Percentiles rank a stretch among this genome's conserved stretches.
Conservation (phyloP, 2,329 filamentous ascomycete genomes). For the Colletotrichum orbiculare region DNA sequence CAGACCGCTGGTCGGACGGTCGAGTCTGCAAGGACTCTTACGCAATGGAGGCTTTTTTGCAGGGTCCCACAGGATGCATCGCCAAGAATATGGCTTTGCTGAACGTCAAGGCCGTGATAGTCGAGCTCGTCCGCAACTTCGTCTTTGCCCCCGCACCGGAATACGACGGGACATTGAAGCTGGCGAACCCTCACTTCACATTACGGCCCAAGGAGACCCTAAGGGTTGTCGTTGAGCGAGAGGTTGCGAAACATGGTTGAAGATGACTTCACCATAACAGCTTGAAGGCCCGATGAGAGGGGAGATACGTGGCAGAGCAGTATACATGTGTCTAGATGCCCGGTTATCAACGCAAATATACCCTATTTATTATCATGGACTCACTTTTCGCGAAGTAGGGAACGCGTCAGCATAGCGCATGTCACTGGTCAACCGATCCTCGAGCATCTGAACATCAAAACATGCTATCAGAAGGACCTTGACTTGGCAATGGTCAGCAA, state of each 20-base stretch:
- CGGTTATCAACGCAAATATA: too few relatives aligned
- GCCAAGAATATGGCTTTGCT: conserved; percentile 36
- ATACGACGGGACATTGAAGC: conserved; percentile 17
- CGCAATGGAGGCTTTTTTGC: conserved; percentile 43
- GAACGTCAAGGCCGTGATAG: conserved; percentile 35
- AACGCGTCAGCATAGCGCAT: too few relatives aligned
- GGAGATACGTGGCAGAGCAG: too few relatives aligned
- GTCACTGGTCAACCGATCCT: too few relatives aligned
- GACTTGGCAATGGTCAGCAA: too few relatives aligned
- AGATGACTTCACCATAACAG: too few relatives aligned
- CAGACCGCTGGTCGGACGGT: conserved; percentile 44
- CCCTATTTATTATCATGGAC: too few relatives aligned
- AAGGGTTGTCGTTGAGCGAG: conserved; percentile 24
- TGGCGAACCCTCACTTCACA: conserved; percentile 36
- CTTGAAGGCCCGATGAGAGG: too few relatives aligned
- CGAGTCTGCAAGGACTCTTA: conserved; percentile 39
- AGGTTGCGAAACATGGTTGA: background rate
- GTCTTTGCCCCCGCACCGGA: conserved; percentile 20
- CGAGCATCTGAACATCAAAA: too few relatives aligned
- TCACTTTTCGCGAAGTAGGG: too few relatives aligned
- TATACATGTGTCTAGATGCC: too few relatives aligned
- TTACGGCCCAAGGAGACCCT: conserved; percentile 32
- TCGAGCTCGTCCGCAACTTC: conserved; percentile 27
- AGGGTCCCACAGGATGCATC: conserved; percentile 35
- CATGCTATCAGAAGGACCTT: too few relatives aligned